These are phyloP conservation scores for Acephala macrosclerotiorum DNA, from an alignment of 2,329 filamentous ascomycete genomes.

Conservation along the genomic window DNA sequence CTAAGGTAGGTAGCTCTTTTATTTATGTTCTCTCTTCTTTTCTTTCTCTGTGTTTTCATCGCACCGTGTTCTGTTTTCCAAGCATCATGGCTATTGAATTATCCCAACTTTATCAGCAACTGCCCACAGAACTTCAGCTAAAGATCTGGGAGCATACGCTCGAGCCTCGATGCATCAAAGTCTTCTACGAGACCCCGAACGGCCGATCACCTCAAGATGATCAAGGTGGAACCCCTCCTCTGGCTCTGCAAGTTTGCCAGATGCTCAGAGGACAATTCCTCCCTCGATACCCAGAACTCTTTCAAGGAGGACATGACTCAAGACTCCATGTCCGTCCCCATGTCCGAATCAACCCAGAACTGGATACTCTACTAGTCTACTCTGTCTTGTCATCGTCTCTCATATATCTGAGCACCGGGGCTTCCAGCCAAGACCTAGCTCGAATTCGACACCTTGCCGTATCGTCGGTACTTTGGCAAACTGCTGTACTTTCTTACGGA, in stretches of 20 bases:
- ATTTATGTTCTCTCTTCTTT: neutral
- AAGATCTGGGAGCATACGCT: slow-evolving; percentile 8
- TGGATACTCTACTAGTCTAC: neutral
- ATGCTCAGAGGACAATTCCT: neutral
- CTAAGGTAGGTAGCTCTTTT: neutral
- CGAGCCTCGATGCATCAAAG: neutral
- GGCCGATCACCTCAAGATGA: neutral
- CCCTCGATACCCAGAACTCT: neutral
- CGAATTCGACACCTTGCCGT: neutral
- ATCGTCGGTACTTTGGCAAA: neutral
- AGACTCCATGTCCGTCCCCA: neutral
- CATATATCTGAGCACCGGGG: neutral
- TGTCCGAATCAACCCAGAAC: neutral
- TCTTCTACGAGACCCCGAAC: neutral
- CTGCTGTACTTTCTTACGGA: neutral
- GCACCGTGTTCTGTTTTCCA: neutral
- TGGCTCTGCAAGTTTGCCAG: slow-evolving; percentile 1
- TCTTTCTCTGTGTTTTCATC: neutral
- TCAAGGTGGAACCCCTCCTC: neutral
- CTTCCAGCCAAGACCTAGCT: neutral
- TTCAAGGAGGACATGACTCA: neutral
- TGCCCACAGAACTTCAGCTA: neutral
- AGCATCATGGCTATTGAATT: neutral
- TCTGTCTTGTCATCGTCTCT: neutral
- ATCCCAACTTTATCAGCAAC: neutral